Evolutionary conservation across 2,329 filamentous ascomycete species (phyloP), one percentile per base, ranked within the genome.

Genomic region (Colletotrichum caudatum): DNA sequence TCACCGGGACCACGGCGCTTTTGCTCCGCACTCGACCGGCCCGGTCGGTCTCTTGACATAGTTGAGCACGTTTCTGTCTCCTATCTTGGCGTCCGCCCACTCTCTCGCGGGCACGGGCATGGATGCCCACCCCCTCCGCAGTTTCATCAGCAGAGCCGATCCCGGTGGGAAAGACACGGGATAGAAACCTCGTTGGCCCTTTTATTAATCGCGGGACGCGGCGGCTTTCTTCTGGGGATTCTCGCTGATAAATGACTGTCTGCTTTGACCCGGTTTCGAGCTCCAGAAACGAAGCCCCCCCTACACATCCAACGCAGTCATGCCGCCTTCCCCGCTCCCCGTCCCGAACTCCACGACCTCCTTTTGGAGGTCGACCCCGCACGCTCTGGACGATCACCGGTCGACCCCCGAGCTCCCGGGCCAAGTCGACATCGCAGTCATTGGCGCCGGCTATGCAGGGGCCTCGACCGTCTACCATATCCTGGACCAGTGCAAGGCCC

Each of bases 401-500:
- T 69, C 68, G 18, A 71, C 74, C 37, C 39, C 57, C 23, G 57
- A 71, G 14, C 69, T 75, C 12, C 74, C 74, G 12, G n/a, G 46
- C 11, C 46, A 70, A n/a, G 66, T 65, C 23, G 70, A 72, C 14
- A 62, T 72, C 5, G 72, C 71, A 33, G 66, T 75, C 16, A 68
- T 75, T 41, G 74, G 74, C 46, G 56, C 74, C 23, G 74, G 74
- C 9, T 74, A 70, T 53, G 73, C 74, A 7, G 74, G 73, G 29
- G 73, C 70, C 7, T 61, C 72, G 29, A 74, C 71, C 3, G 74
- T 71, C 14, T 71, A 75, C 61, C 74, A 75, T 61, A 59, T 74
- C 8, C 72, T 75, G 50, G 33, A 78, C 68, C 78, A 79, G 23
- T 63, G 74, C 39, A 76, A 77, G 39, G 74, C 77, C 78, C 12